Base-by-base conservation (phyloP, 371 early-diverging fungal genomes). In the Mucor irregularis region DNA sequence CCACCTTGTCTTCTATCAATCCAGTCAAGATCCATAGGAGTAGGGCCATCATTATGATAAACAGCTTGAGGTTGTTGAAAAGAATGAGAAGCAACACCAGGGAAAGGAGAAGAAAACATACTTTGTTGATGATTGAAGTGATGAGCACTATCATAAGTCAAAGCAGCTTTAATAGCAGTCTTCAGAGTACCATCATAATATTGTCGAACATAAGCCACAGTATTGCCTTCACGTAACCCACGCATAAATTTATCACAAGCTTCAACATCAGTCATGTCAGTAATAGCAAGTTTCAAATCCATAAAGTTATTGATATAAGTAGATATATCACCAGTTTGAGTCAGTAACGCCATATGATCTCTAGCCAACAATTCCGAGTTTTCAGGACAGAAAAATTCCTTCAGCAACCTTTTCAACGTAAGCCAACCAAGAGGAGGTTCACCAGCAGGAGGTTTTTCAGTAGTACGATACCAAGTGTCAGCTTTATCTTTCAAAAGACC, bases 151-250 rank as follows among this genome's bases (percentile, higher is more conserved):
- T 56, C 48, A 40, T 21, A 48, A 0, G 39, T 13, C 6, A 56
- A 30, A 2, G 56, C 48, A 13, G 38, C 3, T 1, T 22, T 16
- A 4, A 46, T 31, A 7, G 56, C 56, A 2, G 26, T n/a, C n/a
- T 29, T 28, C 5, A 56, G 11, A 1, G 40, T 37, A 53, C 90
- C 92, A 0, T 90, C 71, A 65, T 92, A 92, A 55, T 91, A 87
- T 33, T 84, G 74, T 2, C 56, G 19, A 1, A 57, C 28, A 14
- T 57, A 42, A 43, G 50, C 50, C 5, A 35, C 19, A 11, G 49
- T 33, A 1, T 22, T 2, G 8, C 34, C 31, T 1, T 16, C 13
- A 0, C 13, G 1, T 1, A 57, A 25, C 1, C 58, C 58, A 17
- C 58, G 49, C 14, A 52, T 38, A 30, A 46, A 46, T 21, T 50